Base-by-base conservation (phyloP, 1,139 yeast genomes). In the Ogataea hybrid region DNA sequence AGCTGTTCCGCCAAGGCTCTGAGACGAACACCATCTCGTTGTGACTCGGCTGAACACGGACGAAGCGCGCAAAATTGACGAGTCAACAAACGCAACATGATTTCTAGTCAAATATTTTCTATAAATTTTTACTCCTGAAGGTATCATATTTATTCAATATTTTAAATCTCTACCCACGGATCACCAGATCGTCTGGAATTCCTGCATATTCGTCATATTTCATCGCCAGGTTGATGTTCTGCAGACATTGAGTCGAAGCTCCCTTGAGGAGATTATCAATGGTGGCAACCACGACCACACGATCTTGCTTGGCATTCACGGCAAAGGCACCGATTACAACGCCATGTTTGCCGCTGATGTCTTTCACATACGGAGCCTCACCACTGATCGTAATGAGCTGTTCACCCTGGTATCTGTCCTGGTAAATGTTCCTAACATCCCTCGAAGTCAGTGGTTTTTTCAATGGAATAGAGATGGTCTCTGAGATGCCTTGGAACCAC, bases 401-500 rank as follows among this genome's bases (percentile, higher is more conserved):
- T 67, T 94, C 99, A 32, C 87, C 92, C 50, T 81, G 84, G 63
- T 87, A 92, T 61, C 89, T 78, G 35, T 89, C 95, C 65, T 87
- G 94, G 71, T 85, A 92, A 50, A 92, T 68, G 63, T 84, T 79
- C 67, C 95, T 79, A 52, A 89, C 77, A 46, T 88, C 95, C 61
- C 95, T 79, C 8, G 92, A 75, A 10, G 94, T 78, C 55, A 90
- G 70, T 35, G 82, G 77, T 47, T 77, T 73, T 58, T 79, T 81
- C 59, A 92, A 77, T 41, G 98, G 98, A 48, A 92, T 86, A 41
- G 88, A 82, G 48, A 92, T 84, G 20, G 99, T 92, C 61, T 85
- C 87, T 2, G 96, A 75, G 55, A 92, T 92, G 54, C 99, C 98
- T 69, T 92, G 97, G 79, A 94, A 92, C 98, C 98, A 92, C 65